Conservation (phyloP, 495 filamentous ascomycete genomes). For the Podospora appendiculata region DNA sequence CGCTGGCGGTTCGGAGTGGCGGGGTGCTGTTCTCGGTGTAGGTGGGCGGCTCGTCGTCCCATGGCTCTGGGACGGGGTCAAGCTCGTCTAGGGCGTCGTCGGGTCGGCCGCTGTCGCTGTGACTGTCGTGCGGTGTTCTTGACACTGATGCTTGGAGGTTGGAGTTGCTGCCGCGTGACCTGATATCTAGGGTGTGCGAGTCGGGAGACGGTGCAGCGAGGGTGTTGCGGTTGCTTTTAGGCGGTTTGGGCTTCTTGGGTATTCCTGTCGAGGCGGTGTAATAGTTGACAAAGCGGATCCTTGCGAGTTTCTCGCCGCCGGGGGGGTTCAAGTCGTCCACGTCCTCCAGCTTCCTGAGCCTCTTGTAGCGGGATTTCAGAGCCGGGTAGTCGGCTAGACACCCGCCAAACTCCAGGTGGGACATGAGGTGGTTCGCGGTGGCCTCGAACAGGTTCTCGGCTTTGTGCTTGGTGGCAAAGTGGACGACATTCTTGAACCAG, state of each 20-base stretch:
- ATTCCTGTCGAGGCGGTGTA: conserved; percentile 77
- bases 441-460: conserved; percentile 59
- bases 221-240: background rate
- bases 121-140: background rate
- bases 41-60: background rate
- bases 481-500: conserved; percentile 56
- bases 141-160: background rate
- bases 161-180: background rate
- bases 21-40: background rate
- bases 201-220: background rate
- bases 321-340: conserved; percentile 35
- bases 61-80: background rate
- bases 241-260: conserved; percentile 32
- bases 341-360: conserved; percentile 61
- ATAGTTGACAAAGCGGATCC: conserved; percentile 80
- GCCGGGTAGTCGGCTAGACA: conserved; percentile 69
- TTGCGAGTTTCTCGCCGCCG: conserved; percentile 6
- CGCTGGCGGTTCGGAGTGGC: background rate
- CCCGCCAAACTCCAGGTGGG: conserved; percentile 75
- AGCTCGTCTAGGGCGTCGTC: background rate
- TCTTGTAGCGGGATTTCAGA: conserved; percentile 61
- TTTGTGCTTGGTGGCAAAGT: conserved; percentile 74
- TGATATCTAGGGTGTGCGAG: background rate
- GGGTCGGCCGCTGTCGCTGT: background rate
- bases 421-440: conserved; percentile 64